These are phyloP conservation scores for Limtongia smithiae DNA, from an alignment of 805 yeast species.

Conservation along the genomic window DNA sequence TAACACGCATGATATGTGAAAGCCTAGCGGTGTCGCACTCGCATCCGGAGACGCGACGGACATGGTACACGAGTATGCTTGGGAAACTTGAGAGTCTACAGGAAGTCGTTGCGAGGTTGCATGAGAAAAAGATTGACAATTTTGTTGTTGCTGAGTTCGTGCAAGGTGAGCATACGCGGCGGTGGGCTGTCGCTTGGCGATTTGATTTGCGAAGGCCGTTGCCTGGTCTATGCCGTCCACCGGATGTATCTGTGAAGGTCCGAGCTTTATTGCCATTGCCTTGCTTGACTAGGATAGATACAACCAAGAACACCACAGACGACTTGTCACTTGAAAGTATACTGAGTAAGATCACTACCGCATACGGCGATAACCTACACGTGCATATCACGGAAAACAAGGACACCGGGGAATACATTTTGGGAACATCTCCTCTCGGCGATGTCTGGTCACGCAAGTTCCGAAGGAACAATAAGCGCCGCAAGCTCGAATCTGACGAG, in stretches of 20 bases:
- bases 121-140: conserved; percentile 9
- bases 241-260: neutral
- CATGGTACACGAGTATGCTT: conserved; percentile 45
- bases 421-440: conserved; percentile 8
- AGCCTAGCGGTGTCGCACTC: conserved; percentile 27
- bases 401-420: no score
- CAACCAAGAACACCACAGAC: no score
- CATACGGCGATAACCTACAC: no score
- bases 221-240: conserved; percentile 8
- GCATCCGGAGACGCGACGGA: neutral
- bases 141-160: conserved; percentile 26
- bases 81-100: conserved; percentile 32
- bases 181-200: conserved; percentile 31
- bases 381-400: no score
- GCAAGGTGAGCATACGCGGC: conserved; percentile 14
- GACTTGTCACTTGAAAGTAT: no score
- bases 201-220: conserved; percentile 7
- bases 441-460: conserved; percentile 21
- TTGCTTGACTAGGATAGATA: no score
- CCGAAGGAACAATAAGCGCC: conserved; percentile 8
- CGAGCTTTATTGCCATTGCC: conserved; percentile 3
- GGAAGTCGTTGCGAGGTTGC: conserved; percentile 13
- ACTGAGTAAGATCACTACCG: no score
- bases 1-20: conserved; percentile 39
- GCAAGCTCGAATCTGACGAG: neutral